Conservation (phyloP, 1,284 basidiomycete genomes). For the Cryptococcus neoformans region DNA sequence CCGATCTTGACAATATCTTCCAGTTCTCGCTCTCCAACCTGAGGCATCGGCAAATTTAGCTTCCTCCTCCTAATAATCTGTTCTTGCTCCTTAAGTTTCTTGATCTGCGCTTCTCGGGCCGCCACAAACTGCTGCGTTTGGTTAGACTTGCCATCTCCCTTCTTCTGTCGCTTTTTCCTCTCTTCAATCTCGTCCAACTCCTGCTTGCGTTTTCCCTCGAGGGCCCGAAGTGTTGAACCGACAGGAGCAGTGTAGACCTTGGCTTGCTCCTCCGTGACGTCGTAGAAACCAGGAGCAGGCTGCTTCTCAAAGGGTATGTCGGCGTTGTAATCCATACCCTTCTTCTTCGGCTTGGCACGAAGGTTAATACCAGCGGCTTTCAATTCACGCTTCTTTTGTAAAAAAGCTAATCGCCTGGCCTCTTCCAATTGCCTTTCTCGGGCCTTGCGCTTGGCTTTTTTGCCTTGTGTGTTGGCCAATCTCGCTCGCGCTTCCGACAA, state of each 20-base stretch:
- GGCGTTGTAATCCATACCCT: slow-evolving; percentile 98
- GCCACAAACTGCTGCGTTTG: slow-evolving; percentile 90
- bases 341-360: slow-evolving; percentile 83
- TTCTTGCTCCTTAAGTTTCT: slow-evolving; percentile 95
- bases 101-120: slow-evolving; percentile 92
- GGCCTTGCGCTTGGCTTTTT: slow-evolving; percentile 71
- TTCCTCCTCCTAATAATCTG: slow-evolving; percentile 86
- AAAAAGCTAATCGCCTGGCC: slow-evolving; percentile 90
- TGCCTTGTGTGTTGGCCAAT: slow-evolving; percentile 98
- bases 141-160: slow-evolving; percentile 53
- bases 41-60: slow-evolving; percentile 80
- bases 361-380: slow-evolving; percentile 95
- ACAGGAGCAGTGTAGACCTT: slow-evolving; percentile 82
- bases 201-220: slow-evolving; percentile 84
- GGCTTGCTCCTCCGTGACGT: slow-evolving; percentile 92
- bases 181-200: slow-evolving; percentile 73
- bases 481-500: slow-evolving; percentile 96
- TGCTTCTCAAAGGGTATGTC: slow-evolving; percentile 99
- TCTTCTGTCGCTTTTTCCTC: slow-evolving; percentile 76
- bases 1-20: slow-evolving; percentile 99
- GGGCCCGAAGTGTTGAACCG: slow-evolving; percentile 78
- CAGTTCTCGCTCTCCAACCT: slow-evolving; percentile 92
- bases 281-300: slow-evolving; percentile 93
- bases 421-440: slow-evolving; percentile 89
- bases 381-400: slow-evolving; percentile 97